Evolutionary conservation across 2,329 filamentous ascomycete species (phyloP).

Genomic region (Fusarium denticulatum): DNA sequence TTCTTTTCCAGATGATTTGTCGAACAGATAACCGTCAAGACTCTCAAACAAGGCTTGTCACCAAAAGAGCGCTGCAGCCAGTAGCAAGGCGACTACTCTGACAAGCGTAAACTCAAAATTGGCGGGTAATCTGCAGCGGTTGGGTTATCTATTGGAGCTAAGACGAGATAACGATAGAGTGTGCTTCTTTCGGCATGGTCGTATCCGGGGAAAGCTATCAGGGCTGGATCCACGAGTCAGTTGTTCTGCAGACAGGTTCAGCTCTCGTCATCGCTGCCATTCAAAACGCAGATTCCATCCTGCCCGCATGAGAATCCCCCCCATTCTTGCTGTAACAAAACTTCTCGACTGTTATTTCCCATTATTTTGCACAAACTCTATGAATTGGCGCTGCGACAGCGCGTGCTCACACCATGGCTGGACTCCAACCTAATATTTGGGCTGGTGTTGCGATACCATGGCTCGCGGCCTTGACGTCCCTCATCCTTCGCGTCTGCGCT

Average conservation of each 20-base stretch:
- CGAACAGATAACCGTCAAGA: neutral
- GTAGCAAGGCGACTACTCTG: neutral
- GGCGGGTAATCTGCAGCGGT: neutral
- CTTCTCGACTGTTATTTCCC: neutral
- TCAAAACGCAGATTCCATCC: neutral
- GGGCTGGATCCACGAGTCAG: neutral
- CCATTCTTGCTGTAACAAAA: neutral
- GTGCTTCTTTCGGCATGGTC: neutral
- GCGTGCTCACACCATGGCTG: constrained; percentile 28
- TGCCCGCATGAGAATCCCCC: neutral
- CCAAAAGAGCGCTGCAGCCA: neutral
- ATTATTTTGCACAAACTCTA: neutral
- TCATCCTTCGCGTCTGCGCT: constrained; percentile 31
- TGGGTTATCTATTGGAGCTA: neutral
- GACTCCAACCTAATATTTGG: constrained; percentile 37
- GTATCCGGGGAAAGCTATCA: neutral
- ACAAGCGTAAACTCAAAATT: neutral
- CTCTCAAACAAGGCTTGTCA: neutral
- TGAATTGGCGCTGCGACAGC: neutral
- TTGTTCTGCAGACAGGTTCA: neutral
- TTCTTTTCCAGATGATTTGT: neutral
- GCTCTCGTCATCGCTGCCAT: neutral
- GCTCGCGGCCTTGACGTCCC: constrained; percentile 29
- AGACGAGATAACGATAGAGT: neutral
- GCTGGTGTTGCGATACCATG: constrained; percentile 34